A percentile compares a stretch with the other conserved stretches of the same genome.
These are phyloP conservation scores for Tilletia caries DNA, from an alignment of 1,284 basidiomycete genomes.

Conservation along the genomic window DNA sequence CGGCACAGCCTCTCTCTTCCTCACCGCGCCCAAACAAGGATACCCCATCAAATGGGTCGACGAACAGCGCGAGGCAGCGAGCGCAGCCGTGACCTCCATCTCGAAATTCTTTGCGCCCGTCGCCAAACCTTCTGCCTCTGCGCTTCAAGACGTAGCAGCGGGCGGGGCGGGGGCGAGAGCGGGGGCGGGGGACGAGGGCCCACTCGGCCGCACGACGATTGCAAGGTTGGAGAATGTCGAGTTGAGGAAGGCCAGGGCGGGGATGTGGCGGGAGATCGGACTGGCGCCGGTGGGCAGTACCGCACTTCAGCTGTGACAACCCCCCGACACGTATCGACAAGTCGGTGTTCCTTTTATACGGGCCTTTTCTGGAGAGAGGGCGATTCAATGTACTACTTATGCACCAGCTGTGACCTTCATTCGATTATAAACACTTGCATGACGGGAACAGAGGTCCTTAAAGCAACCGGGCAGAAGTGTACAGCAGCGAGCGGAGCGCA, in stretches of 20 bases:
- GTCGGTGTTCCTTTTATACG: too few relatives aligned
- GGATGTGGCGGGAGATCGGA: neutral
- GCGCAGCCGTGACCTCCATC: slow-evolving; percentile 2
- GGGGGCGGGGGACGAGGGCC: neutral
- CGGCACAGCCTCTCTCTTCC: neutral
- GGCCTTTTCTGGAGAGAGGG: too few relatives aligned
- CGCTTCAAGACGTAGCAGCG: neutral
- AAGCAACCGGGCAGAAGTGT: too few relatives aligned
- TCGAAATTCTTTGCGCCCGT: slow-evolving; percentile 13
- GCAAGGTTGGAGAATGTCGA: slow-evolving; percentile 9
- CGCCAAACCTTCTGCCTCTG: neutral
- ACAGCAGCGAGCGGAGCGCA: too few relatives aligned
- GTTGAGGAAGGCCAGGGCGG: neutral
- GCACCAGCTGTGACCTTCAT: too few relatives aligned
- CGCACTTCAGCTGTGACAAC: neutral
- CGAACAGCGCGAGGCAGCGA: slow-evolving; percentile 8
- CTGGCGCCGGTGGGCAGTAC: slow-evolving; percentile 1
- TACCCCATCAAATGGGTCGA: neutral
- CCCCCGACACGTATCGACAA: too few relatives aligned
- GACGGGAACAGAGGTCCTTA: too few relatives aligned
- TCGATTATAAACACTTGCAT: too few relatives aligned
- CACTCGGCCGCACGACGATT: neutral
- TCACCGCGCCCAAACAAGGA: neutral
- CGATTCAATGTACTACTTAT: too few relatives aligned
- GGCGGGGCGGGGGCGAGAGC: neutral